phyloP scores from a whole-genome alignment of 2,329 filamentous ascomycete species.

The Botrytis deweyae region DNA sequence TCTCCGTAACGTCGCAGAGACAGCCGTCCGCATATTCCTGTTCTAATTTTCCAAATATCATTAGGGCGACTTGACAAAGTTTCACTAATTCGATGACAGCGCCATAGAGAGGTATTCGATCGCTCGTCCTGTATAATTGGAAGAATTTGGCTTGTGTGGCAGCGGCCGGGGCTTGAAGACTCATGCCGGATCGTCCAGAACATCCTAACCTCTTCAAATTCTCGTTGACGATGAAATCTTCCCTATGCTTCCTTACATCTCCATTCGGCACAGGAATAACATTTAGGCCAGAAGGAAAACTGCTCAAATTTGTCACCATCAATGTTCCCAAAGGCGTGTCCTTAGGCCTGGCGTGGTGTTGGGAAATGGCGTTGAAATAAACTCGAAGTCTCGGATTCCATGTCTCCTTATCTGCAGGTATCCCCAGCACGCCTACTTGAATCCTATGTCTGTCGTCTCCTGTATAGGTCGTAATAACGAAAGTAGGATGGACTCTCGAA shows the following conservation, averaged over 20 bases:
- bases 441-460: conserved; percentile 78
- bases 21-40: conserved; percentile 87
- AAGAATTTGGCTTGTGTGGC: conserved; percentile 90
- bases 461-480: conserved; percentile 90
- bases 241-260: conserved; percentile 75
- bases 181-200: conserved; percentile 83
- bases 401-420: conserved; percentile 73
- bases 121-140: conserved; percentile 84
- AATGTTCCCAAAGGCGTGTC: conserved; percentile 79
- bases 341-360: conserved; percentile 81
- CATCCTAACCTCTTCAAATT: conserved; percentile 90
- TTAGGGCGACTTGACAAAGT: conserved; percentile 83
- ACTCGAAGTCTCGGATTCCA: conserved; percentile 79
- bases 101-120: conserved; percentile 73
- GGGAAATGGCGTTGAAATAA: conserved; percentile 82
- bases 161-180: conserved; percentile 71
- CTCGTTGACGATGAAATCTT: conserved; percentile 90
- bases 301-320: conserved; percentile 92
- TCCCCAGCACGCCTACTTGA: conserved; percentile 75
- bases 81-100: conserved; percentile 88
- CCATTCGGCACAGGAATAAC: conserved; percentile 90
- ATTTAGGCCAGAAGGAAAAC: conserved; percentile 86
- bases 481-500: conserved; percentile 84
- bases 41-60: conserved; percentile 84
- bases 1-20: conserved; percentile 90